phyloP scores from a whole-genome alignment of 1,284 basidiomycete species.

The Malassezia dermatis region DNA sequence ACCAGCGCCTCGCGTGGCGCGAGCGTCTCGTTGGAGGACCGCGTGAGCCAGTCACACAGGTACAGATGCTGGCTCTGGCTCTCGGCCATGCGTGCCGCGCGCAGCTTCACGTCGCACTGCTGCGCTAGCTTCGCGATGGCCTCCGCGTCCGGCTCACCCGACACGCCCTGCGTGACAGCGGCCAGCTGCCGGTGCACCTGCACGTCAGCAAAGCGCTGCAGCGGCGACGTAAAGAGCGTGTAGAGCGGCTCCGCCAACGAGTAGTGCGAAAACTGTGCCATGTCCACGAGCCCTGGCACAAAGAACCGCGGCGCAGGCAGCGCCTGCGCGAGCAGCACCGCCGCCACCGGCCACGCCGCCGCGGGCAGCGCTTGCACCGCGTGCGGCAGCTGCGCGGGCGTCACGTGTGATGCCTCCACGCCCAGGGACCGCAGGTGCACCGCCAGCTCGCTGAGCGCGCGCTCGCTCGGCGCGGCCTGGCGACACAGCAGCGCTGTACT shows the following conservation, averaged over 20 bases:
- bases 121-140: constrained; percentile 89
- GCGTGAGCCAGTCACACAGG: constrained; percentile 64
- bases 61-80: constrained; percentile 92
- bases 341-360: constrained; percentile 59
- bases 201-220: constrained; percentile 68
- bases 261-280: constrained; percentile 92
- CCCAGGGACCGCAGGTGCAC: constrained; percentile 60
- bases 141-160: constrained; percentile 76
- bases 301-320: constrained; percentile 92
- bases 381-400: constrained; percentile 69
- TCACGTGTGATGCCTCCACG: constrained; percentile 66
- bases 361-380: constrained; percentile 62
- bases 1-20: constrained; percentile 61
- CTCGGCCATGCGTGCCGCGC: constrained; percentile 79
- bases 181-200: constrained; percentile 94
- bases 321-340: constrained; percentile 73
- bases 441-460: constrained; percentile 47
- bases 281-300: constrained; percentile 97
- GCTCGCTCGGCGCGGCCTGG: constrained; percentile 82
- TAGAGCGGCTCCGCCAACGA: constrained; percentile 82
- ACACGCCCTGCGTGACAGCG: constrained; percentile 53
- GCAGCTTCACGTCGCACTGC: constrained; percentile 64
- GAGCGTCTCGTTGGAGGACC: background rate
- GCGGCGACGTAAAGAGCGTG: constrained; percentile 75
- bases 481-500: constrained; percentile 88